Percentiles rank a stretch among this genome's conserved stretches.
Conservation (phyloP, 2,329 filamentous ascomycete species). For the Setomelanomma holmii region DNA sequence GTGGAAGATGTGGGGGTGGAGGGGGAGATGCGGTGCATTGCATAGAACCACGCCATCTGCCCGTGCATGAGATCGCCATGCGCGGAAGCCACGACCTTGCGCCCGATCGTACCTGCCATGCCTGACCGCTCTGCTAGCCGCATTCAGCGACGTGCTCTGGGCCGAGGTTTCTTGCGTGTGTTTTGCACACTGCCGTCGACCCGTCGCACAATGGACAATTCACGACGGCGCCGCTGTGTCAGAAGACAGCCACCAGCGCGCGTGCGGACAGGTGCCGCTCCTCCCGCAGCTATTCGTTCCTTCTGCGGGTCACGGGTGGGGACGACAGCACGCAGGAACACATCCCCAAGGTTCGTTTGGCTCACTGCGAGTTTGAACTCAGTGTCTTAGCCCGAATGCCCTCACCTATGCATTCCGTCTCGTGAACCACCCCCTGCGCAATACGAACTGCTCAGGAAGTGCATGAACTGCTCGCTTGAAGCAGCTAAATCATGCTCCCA, state of each 20-base stretch:
- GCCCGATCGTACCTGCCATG: conserved; percentile 4
- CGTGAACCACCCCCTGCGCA: conserved; percentile 16
- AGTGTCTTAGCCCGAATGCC: conserved; percentile 22
- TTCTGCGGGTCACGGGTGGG: conserved; percentile 5
- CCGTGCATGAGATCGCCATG: background rate
- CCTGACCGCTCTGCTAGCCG: background rate
- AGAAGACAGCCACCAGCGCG: conserved; percentile 20
- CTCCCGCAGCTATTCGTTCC: conserved; percentile 12
- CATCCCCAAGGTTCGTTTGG: conserved; percentile 11
- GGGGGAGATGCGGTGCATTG: conserved; percentile 7
- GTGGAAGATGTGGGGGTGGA: conserved; percentile 5
- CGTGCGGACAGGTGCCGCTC: conserved; percentile 19
- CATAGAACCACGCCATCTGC: background rate
- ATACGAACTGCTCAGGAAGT: conserved; percentile 13
- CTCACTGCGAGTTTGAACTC: conserved; percentile 26
- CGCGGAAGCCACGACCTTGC: background rate
- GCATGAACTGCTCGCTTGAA: conserved; percentile 30
- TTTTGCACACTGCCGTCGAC: background rate
- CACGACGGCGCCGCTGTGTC: conserved; percentile 22
- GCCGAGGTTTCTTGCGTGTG: background rate
- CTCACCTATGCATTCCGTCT: conserved; percentile 27
- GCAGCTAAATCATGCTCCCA: conserved; percentile 15
- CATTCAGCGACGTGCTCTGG: background rate
- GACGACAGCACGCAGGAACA: conserved; percentile 1
- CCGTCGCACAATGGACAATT: background rate